These are phyloP conservation scores for Nepenthes mirabilis DNA, from an alignment of 148 eudicot genomes.

Conservation along the genomic window DNA sequence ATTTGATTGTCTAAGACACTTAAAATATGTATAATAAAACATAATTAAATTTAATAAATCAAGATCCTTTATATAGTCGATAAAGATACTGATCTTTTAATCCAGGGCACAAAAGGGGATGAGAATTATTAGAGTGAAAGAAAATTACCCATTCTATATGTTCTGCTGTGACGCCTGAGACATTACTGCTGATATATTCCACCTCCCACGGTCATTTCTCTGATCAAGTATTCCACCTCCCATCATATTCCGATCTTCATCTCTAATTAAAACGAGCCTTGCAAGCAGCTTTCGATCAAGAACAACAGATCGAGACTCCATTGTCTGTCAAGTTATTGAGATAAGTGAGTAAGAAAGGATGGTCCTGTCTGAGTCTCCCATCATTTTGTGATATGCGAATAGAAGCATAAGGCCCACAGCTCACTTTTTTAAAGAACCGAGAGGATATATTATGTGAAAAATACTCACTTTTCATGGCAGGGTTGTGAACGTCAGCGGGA, in stretches of 20 bases:
- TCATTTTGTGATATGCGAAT: too few relatives aligned
- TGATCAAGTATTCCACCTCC: constrained; percentile 97
- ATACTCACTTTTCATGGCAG: too few relatives aligned
- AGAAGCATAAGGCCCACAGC: too few relatives aligned
- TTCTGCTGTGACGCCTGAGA: constrained; percentile 89
- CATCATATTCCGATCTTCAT: constrained; percentile 97
- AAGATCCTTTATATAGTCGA: too few relatives aligned
- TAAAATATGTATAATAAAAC: too few relatives aligned
- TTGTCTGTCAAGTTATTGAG: constrained; percentile 39
- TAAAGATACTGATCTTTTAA: too few relatives aligned
- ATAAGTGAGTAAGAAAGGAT: neutral
- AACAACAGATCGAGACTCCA: constrained; percentile 83
- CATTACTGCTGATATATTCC: constrained; percentile 80
- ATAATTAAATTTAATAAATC: too few relatives aligned
- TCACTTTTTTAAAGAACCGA: too few relatives aligned
- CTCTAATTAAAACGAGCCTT: constrained; percentile 92
- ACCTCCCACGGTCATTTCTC: constrained; percentile 94
- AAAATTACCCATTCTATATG: constrained; percentile 88
- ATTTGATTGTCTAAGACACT: too few relatives aligned
- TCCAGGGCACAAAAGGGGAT: neutral
- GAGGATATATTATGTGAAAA: too few relatives aligned
- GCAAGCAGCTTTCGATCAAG: constrained; percentile 95
- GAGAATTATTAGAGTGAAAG: neutral
- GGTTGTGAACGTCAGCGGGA: too few relatives aligned
- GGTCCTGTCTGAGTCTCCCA: neutral